Base-by-base conservation (phyloP, 2,329 filamentous ascomycete genomes). In the Pseudophaeomoniella oleicola region DNA sequence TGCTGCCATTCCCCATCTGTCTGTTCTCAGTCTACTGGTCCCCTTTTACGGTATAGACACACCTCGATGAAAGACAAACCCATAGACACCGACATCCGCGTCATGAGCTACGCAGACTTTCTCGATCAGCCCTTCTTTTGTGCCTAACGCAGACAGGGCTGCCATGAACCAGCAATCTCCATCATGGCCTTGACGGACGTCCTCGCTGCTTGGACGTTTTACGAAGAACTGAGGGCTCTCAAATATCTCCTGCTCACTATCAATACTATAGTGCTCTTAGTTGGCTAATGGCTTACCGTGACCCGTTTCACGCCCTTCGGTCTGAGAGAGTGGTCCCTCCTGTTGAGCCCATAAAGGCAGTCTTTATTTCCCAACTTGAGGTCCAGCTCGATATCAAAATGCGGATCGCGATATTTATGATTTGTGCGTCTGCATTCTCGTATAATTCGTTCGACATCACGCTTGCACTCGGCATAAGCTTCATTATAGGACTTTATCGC, bases 111-210 rank as follows among this genome's bases (percentile, higher is more conserved):
- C 78, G 44, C 82, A 90, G 5, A 86, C 64, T 37, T 63, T 70
- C 53, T 86, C 75, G 37, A 90, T 81, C 42, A 87, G 55, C 0
- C 72, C 75, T 14, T 71, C 60, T 55, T 82, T 81, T 50, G 83
- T 84, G 45, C 75, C 78, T 42, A 92, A 67, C 0, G 81, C 84
- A 42, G 78, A 83, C 30, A 92, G 57, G 1, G 82, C 81, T 4
- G 85, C 79, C 62, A 93, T 75, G 39, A 90, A 72, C 83, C 84
- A 93, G 54, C 85, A 92, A 51, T 93, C 82, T 2, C 84, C 84
- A 43, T 79, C 75, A 5, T 71, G 68, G 2, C 84, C 84, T 54
- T 90, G 84, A 19, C 79, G 71, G 14, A 92, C 78, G 55, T 92
- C 83, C 44, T 78, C 79, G 13, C 81, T 78, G 5, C 74, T 78